Evolutionary conservation across 2,329 filamentous ascomycete genomes (phyloP), one percentile per base, ranked within the genome.

Genomic region (Rosellinia necatrix): DNA sequence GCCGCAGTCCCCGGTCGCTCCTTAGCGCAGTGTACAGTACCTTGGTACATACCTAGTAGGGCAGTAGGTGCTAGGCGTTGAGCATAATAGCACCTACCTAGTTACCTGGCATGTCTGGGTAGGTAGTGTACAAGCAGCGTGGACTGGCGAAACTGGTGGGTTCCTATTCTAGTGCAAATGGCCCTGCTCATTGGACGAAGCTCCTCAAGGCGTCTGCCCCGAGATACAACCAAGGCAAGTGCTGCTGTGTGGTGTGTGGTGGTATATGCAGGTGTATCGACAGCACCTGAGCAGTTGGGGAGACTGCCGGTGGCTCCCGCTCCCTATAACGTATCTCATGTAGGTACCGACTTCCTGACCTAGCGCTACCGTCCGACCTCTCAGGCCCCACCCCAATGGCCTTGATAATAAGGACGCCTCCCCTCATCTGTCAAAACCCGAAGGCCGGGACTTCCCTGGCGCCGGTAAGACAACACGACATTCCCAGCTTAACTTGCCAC

Each of bases 361-460:
- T 21, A n/a, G 21, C 24, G 24, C 38, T 17, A 22, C 24, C 17
- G 21, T 25, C 27, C n/a, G 29, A 17, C 32, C 29, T 19, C 22
- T 12, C 17, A 41, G 12, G 40, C 21, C 17, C 43, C 53, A 34
- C 57, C 53, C 29, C 15, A 48, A 46, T 42, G 35, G 44, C 17
- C 35, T 52, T 54, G 44, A 60, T 61, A 61, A 61, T 56, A 43
- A 59, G 47, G 58, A 53, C 56, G 44, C 49, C 37, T 61, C 58
- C 58, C 58, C 58, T 61, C 58, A 61, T 53, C 56, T 49, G 46
- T 51, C 58, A 47, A 46, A 58, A 46, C 42, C 58, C 55, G 55
- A 59, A 49, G 43, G 56, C 58, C 56, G 58, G 58, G 58, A 50
- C 49, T 56, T 56, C 52, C 55, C 52, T 60, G 58, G 58, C 43